Evolutionary conservation across 805 yeast genomes (phyloP), one percentile per base, ranked within the genome.

Genomic region (Ogataea salicorniae): DNA sequence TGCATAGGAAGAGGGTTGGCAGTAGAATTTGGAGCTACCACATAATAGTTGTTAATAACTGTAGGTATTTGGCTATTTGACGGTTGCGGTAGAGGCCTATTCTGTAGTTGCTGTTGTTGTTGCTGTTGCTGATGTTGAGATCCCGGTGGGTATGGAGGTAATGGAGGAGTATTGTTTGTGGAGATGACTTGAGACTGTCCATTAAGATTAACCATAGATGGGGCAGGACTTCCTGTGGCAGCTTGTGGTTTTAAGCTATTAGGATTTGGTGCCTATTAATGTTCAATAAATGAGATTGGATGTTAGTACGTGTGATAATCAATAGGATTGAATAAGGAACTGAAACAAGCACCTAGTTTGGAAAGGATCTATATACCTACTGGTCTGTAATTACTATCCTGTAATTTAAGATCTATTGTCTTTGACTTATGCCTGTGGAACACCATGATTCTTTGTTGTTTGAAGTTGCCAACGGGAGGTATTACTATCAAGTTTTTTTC

Each of bases 341-440:
- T 6, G 11, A 26, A 26, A 26, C 31, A 26, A 11, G 13, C 9
- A 26, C 31, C 13, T 8, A 40, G 13, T 20, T 43, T 34, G 17
- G 34, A 15, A n/a, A 4, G 14, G 15, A 6, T 18, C 5, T 11
- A n/a, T 26, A 36, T 31, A 55, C 59, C 36, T 50, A 55, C 59
- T 6, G 59, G 56, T 22, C 41, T 46, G 48, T 55, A 55, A 43
- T 53, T 47, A 41, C 59, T 55, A 47, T 50, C 59, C 39, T 52
- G 54, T 31, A 52, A 43, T 34, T 47, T 49, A 42, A 55, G 43
- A 34, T 55, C 54, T 18, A 55, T 41, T 9, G 56, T 39, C 42
- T 53, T 55, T 48, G 48, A 50, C 48, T 55, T 55, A 40, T 41
- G 52, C 44, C 53, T 43, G 9, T 56, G 56, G 42, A 55, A 55